Evolutionary conservation across 2,329 filamentous ascomycete genomes (phyloP).

Genomic region (Sarocladium strictum): DNA sequence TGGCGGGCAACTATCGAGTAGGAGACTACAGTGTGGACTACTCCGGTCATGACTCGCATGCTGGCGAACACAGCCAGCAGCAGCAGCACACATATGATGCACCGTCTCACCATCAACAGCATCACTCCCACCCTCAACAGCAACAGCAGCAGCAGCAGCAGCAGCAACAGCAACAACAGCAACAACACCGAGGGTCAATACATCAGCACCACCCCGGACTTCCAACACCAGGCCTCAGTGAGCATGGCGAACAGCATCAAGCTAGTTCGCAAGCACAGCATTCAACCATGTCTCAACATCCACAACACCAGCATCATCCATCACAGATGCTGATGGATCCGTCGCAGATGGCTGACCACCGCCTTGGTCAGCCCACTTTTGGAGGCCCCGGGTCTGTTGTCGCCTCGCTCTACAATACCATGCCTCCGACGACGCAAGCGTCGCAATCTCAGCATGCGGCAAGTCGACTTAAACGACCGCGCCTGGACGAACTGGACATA

Average conservation of each 20-base stretch:
- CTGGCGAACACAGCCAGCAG: constrained; percentile 58
- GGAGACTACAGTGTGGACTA: constrained; percentile 72
- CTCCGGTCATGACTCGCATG: constrained; percentile 60
- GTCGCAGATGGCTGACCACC: constrained; percentile 45
- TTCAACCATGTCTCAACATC: constrained; percentile 19
- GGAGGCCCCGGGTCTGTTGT: constrained; percentile 42
- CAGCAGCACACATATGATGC: constrained; percentile 58
- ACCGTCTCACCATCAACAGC: constrained; percentile 30
- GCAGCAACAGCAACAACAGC: constrained; percentile 11
- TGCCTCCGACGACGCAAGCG: constrained; percentile 29
- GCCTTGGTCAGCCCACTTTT: constrained; percentile 49
- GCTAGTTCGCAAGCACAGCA: constrained; percentile 6
- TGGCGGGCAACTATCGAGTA: constrained; percentile 70
- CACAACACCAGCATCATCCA: constrained; percentile 34
- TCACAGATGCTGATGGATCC: constrained; percentile 47
- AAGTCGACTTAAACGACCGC: constrained; percentile 42
- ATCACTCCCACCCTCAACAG: constrained; percentile 19
- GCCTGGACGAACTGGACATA: constrained; percentile 54
- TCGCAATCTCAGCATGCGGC: constrained; percentile 24
- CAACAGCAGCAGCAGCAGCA: constrained; percentile 16
- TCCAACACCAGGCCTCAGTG: constrained; percentile 4
- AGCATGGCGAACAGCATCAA: constrained; percentile 8
- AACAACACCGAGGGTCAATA: constrained; percentile 29
- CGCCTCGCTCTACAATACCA: constrained; percentile 45
- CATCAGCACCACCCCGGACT: constrained; percentile 10